Evolutionary conservation across 371 early-diverging fungal species (phyloP), one percentile per base, ranked within the genome.

Genomic region (Nosema muscidifuracis): DNA sequence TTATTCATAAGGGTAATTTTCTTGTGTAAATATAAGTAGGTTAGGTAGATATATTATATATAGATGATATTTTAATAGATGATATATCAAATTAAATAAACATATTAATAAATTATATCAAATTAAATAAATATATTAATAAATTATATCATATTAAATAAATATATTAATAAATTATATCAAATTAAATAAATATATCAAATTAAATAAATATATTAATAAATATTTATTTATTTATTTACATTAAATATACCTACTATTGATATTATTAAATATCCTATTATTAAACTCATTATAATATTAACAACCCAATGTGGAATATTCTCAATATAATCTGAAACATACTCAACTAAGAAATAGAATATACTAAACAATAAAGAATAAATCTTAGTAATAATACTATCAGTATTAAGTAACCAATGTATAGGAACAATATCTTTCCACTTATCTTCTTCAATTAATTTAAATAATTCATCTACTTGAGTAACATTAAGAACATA

Each of bases 261-360:
- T 13, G 74, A 78, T 33, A 75, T 69, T 10, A 75, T 16, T 34
- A 78, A 36, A 53, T 74, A 78, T 31, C 40, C 36, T 60, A 78
- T 78, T 13, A 71, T 62, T 13, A 44, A 33, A 40, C 47, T 43
- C 18, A 74, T 24, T 7, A 65, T 34, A 30, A 42, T 7, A 61
- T 58, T 40, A 16, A 78, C 31, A 28, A 71, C 34, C 20, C 50
- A 69, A 9, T 13, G 42, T 24, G 78, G 78, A 20, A 63, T 33
- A 42, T 50, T 28, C 30, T 74, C 67, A 20, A 74, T 64, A 24
- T 30, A 24, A 24, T 42, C 30, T 20, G 75, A 50, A 1, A 61
- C 30, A 20, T 47, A n/a, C 26, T 71, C 31, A 1, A 78, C 22
- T 10, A 60, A 28, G 33, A 55, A 61, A 43, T 74, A 74, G 15